Conservation (phyloP, 2,329 filamentous ascomycete genomes). For the Thelonectria discophora region DNA sequence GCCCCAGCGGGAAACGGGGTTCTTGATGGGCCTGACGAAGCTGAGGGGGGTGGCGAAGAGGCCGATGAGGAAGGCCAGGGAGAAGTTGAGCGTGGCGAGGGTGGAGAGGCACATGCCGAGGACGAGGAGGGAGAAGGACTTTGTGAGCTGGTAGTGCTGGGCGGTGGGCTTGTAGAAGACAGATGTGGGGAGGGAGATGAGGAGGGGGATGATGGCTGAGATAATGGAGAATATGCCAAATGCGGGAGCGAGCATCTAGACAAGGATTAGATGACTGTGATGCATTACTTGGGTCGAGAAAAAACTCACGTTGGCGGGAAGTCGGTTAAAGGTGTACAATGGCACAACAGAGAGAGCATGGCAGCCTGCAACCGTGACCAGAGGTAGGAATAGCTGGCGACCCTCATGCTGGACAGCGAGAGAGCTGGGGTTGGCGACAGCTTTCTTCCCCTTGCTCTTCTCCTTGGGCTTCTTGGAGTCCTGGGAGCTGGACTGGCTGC, state of each 20-base stretch:
- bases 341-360: slow-evolving; percentile 84
- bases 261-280: slow-evolving; percentile 12
- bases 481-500: slow-evolving; percentile 64
- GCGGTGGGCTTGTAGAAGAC: slow-evolving; percentile 61
- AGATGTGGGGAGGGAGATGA: slow-evolving; percentile 65
- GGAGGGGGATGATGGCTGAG: slow-evolving; percentile 65
- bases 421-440: slow-evolving; percentile 43
- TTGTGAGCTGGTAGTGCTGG: slow-evolving; percentile 81
- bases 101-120: slow-evolving; percentile 92
- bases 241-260: slow-evolving; percentile 65
- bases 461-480: slow-evolving; percentile 23
- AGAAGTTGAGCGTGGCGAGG: slow-evolving; percentile 95
- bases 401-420: slow-evolving; percentile 53
- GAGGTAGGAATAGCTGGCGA: slow-evolving; percentile 75
- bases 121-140: slow-evolving; percentile 91
- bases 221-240: slow-evolving; percentile 66
- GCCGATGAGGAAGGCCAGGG: slow-evolving; percentile 84
- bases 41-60: slow-evolving; percentile 79
- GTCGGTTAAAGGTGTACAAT: slow-evolving; percentile 85
- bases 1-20: slow-evolving; percentile 50
- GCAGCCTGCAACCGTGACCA: slow-evolving; percentile 74
- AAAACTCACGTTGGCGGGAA: slow-evolving; percentile 68
- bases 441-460: slow-evolving; percentile 39
- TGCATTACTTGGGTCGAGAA: neutral
- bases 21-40: slow-evolving; percentile 68